Conservation (phyloP, 139 green algal genomes). For the Tetraselmis striata region DNA sequence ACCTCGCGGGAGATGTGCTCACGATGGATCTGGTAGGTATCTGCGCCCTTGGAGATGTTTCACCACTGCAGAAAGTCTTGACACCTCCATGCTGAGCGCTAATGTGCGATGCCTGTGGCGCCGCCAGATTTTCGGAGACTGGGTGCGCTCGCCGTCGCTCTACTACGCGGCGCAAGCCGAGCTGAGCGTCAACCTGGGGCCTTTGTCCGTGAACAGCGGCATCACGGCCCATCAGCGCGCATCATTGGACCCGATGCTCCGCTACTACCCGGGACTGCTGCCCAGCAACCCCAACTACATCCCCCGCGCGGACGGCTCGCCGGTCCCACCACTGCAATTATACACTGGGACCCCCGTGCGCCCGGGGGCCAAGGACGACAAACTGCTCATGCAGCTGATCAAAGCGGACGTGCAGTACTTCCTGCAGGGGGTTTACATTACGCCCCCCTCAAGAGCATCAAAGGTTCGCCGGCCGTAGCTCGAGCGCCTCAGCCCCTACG, state of each 20-base stretch:
- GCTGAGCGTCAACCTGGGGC: not conserved
- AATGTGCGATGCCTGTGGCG: not conserved
- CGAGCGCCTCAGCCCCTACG: not conserved
- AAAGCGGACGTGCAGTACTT: not conserved
- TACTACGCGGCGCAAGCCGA: not conserved
- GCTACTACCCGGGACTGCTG: not conserved
- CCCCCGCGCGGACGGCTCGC: not conserved
- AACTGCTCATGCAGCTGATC: not conserved
- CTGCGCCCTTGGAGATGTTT: too few relatives aligned
- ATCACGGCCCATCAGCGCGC: not conserved
- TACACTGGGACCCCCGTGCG: not conserved
- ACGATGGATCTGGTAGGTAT: not conserved
- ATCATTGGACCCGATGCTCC: not conserved
- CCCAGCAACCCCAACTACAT: not conserved
- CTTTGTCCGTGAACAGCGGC: not conserved
- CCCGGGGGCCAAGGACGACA: not conserved
- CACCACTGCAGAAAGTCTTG: too few relatives aligned
- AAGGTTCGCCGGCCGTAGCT: not conserved
- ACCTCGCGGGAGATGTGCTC: not conserved
- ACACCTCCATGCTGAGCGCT: too few relatives aligned
- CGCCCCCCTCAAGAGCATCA: not conserved
- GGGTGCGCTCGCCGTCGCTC: not conserved
- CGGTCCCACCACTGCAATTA: not conserved
- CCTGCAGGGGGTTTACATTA: not conserved
- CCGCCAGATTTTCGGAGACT: not conserved